Evolutionary conservation across 192 early-diverging fungal species (phyloP).

Genomic region (Chytriomyces hyalinus): DNA sequence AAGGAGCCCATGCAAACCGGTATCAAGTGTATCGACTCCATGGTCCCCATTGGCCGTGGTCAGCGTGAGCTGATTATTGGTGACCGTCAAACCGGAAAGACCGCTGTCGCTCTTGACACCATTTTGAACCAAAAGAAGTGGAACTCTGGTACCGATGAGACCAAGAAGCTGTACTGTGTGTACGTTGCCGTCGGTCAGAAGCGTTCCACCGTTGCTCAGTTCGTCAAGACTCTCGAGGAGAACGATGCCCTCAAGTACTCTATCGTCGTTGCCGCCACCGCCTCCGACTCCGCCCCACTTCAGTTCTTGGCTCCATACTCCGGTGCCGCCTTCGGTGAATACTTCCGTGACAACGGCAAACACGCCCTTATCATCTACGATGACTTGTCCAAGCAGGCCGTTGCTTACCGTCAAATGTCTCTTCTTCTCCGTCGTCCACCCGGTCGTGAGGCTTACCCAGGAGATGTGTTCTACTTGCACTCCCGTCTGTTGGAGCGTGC

Average conservation of each 20-base stretch:
- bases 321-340: conserved; percentile 97
- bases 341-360: conserved; percentile 99
- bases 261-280: conserved; percentile 97
- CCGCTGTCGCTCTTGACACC: conserved; percentile 97
- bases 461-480: conserved; percentile 99
- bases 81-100: conserved; percentile 99
- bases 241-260: conserved; percentile 98
- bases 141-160: conserved; percentile 93
- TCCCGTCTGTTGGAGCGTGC: conserved; percentile 98
- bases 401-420: conserved; percentile 99
- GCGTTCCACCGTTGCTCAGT: conserved; percentile 98
- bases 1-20: conserved; percentile 99
- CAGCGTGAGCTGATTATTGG: conserved; percentile 99
- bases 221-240: conserved; percentile 97
- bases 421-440: conserved; percentile 98
- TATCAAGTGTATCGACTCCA: conserved; percentile 99
- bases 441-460: conserved; percentile 99
- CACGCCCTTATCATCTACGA: conserved; percentile 99
- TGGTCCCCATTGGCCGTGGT: conserved; percentile 99
- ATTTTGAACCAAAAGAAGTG: conserved; percentile 99
- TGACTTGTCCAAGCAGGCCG: conserved; percentile 99
- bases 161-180: conserved; percentile 99
- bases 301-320: conserved; percentile 99
- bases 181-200: conserved; percentile 99
- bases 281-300: conserved; percentile 97